phyloP scores from a whole-genome alignment of 73 alveolate species.

The Tetrahymena elliotti region DNA sequence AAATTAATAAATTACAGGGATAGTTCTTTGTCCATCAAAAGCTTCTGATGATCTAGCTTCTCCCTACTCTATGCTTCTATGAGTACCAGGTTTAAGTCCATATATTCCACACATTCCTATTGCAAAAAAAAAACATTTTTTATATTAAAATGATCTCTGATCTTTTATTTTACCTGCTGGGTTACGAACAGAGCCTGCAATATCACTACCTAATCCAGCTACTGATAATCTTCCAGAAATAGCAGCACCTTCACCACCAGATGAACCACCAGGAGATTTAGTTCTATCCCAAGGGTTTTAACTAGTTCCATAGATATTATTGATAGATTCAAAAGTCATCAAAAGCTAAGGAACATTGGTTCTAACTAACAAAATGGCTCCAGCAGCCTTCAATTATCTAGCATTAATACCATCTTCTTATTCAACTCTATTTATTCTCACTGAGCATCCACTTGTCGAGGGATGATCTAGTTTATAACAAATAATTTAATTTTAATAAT shows the following conservation, averaged over 20 bases:
- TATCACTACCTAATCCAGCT: slow-evolving; percentile 64
- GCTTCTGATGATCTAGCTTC: slow-evolving; percentile 36
- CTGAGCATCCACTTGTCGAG: neutral
- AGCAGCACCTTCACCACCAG: slow-evolving; percentile 81
- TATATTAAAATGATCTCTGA: no score
- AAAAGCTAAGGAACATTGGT: slow-evolving; percentile 49
- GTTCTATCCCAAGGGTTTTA: slow-evolving; percentile 52
- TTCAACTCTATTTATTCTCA: neutral
- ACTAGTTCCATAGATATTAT: slow-evolving; percentile 48
- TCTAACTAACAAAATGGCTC: slow-evolving; percentile 56
- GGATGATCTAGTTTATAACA: neutral
- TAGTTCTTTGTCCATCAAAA: slow-evolving; percentile 56
- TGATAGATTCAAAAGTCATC: slow-evolving; percentile 35
- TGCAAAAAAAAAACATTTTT: no score
- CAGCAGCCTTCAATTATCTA: slow-evolving; percentile 30
- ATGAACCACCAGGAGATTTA: slow-evolving; percentile 68
- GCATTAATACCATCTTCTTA: slow-evolving; percentile 41
- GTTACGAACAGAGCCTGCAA: slow-evolving; percentile 68
- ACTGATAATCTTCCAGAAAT: slow-evolving; percentile 57
- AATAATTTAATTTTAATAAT: neutral
- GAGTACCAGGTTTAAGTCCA: neutral
- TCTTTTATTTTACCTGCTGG: slow-evolving; percentile 30
- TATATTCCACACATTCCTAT: neutral
- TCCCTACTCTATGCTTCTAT: neutral
- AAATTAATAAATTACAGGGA: slow-evolving; percentile 19